Base-by-base conservation (phyloP, 2,329 filamentous ascomycete species). In the Aspergillus melleus region DNA sequence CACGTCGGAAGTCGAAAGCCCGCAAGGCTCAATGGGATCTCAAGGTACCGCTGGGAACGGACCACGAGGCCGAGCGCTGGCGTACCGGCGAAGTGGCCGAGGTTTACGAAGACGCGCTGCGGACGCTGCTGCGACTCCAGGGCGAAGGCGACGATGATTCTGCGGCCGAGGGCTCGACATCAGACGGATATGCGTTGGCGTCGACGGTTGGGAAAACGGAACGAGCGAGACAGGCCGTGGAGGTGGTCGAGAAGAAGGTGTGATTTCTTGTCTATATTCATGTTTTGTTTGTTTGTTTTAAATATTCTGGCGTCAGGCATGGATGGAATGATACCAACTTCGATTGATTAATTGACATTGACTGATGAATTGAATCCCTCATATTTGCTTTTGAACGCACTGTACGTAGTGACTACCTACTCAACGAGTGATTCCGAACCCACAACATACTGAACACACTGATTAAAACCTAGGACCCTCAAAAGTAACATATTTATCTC, bases 181-280 rank as follows among this genome's bases (percentile, higher is more conserved):
- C 59, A 4, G 70, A 74, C 55, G 70, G 71, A 24, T 73, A 72
- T 61, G 75, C 74, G 9, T 64, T 81, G 56, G 79, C 80, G 14
- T 77, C 76, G 56, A 79, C 80, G 9, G 71, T 81, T 26, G 80
- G 79, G 20, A 80, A 77, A 65, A 75, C 77, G 19, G 79, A 82
- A 64, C 72, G 80, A 57, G 80, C 80, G 36, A 73, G 70, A 22
- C 72, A 71, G 53, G 78, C 77, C 42, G 78, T 73, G 24, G 79
- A 81, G 54, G 78, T 81, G n/a, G 76, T 81, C 59, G 78, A 81
- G 66, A 74, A 73, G 62, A 74, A 73, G 62, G 76, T 78, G 66
- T 80, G 66, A 77, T 30, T 32, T 30, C 49, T 30, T 47, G 55
- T 59, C 54, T n/a, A 44, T 49, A 30, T 61, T 59, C 52, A 53